Evolutionary conservation across 2,329 filamentous ascomycete genomes (phyloP), one percentile per base, ranked within the genome.

Genomic region (Paracoccidioides brasiliensis): DNA sequence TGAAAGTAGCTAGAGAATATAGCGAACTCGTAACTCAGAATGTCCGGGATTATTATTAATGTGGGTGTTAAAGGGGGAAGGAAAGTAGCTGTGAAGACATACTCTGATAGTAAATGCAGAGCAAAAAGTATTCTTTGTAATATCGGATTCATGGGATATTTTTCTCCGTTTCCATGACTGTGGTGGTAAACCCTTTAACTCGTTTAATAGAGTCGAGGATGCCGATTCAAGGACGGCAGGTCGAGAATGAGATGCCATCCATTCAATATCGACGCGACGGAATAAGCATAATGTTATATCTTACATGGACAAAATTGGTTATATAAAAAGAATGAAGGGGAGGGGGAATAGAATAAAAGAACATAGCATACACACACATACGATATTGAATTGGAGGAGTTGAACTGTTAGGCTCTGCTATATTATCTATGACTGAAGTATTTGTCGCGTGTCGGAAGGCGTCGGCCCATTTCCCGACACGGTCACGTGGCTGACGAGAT

Each of bases 191-290:
- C 3, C 9, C 46, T 49, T 38, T 14, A 52, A 60, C 50, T 60
- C 65, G 61, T 71, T 70, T 54, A 70, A 60, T 38, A 66, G 59
- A 37, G 61, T 62, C n/a, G 62, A 60, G 56, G 63, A 66, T 59
- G 69, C 62, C 51, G 68, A 62, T 63, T 71, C 65, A 55, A 70
- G 64, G 53, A 65, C 61, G 59, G 60, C 63, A 56, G 63, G 58
- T 55, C 59, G 61, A 57, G 58, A 61, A 59, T 63, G 64, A 61
- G 69, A 68, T 62, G 69, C 66, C 70, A 72, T 73, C 62, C 22
- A 22, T 22, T 61, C 50, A 52, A 55, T 41, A 35, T 52, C 46
- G 35, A 67, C 62, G 62, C 60, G 61, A 64, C 42, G n/a, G 32
- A 30, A 28, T 37, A 40, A 4, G n/a, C 35, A 48, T 54, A 54